These are phyloP conservation scores for Aspergillus glaucus DNA, from an alignment of 2,329 filamentous ascomycete genomes.

Conservation along the genomic window DNA sequence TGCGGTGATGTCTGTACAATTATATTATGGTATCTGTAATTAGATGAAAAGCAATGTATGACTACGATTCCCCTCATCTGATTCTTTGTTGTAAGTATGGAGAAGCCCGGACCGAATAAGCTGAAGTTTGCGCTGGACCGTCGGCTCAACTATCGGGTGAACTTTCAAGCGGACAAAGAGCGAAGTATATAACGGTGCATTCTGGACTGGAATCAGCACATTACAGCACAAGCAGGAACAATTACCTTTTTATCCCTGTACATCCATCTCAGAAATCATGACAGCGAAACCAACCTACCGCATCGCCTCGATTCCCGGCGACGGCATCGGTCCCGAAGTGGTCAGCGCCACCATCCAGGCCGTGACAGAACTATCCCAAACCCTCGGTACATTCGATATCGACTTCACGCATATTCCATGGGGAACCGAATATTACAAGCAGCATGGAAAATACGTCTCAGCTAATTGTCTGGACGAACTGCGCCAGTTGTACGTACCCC, in stretches of 20 bases:
- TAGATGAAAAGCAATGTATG: background rate
- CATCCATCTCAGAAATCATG: background rate
- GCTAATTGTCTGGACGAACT: conserved; percentile 49
- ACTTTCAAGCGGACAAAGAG: too few relatives aligned
- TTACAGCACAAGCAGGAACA: too few relatives aligned
- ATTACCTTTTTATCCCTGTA: too few relatives aligned
- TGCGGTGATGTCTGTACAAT: conserved; percentile 48
- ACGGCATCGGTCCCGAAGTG: conserved; percentile 61
- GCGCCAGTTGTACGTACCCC: conserved; percentile 6
- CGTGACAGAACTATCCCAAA: conserved; percentile 40
- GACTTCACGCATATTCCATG: conserved; percentile 45
- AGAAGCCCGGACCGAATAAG: too few relatives aligned
- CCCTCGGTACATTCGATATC: conserved; percentile 42
- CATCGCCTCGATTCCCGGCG: conserved; percentile 57
- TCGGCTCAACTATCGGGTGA: too few relatives aligned
- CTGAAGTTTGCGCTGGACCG: too few relatives aligned
- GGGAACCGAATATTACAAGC: conserved; percentile 38
- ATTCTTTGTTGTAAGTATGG: too few relatives aligned
- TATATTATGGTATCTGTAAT: background rate
- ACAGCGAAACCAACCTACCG: conserved; percentile 30
- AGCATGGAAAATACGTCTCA: conserved; percentile 49
- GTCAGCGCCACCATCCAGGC: conserved; percentile 49
- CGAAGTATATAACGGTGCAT: too few relatives aligned
- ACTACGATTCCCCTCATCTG: background rate
- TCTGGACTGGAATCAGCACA: too few relatives aligned